Evolutionary conservation across 192 early-diverging fungal species (phyloP).

Genomic region (Spinellus fusiger): DNA sequence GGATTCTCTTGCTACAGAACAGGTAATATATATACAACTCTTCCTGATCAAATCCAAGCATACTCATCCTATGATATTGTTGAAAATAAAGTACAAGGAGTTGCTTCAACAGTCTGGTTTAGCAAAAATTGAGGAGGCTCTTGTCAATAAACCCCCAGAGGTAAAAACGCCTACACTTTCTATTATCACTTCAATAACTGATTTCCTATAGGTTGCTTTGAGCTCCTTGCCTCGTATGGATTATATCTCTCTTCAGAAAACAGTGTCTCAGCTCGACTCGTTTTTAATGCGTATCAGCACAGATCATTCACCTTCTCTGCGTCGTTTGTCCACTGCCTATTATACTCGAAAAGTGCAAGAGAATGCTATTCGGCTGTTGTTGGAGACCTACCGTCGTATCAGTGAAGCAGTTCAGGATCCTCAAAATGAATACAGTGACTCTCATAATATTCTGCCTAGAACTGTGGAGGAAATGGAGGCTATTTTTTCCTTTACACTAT

Average conservation of each 20-base stretch:
- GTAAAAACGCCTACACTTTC: conserved; percentile 29
- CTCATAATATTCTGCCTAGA: conserved; percentile 52
- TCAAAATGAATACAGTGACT: conserved; percentile 54
- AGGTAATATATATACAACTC: conserved; percentile 45
- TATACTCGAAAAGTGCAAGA: conserved; percentile 45
- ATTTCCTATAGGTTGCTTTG: conserved; percentile 46
- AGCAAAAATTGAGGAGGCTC: conserved; percentile 39
- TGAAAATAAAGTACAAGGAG: conserved; percentile 39
- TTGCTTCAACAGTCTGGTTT: conserved; percentile 65
- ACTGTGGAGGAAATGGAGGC: conserved; percentile 72
- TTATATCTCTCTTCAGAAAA: conserved; percentile 36
- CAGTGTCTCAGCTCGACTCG: conserved; percentile 57
- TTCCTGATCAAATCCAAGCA: background rate
- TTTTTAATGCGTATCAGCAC: conserved; percentile 56
- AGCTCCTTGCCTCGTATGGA: conserved; percentile 48
- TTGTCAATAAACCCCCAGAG: conserved; percentile 48
- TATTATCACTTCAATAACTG: conserved; percentile 10
- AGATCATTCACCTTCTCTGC: conserved; percentile 49
- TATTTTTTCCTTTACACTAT: conserved; percentile 41
- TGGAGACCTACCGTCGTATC: conserved; percentile 54
- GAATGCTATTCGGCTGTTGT: conserved; percentile 50
- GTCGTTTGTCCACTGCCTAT: conserved; percentile 42
- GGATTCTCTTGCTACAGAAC: conserved; percentile 56
- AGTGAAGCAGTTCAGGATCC: conserved; percentile 53
- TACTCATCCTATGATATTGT: background rate